These are phyloP conservation scores for Linum lewisii DNA, from an alignment of 345 rosid genomes.

Conservation along the genomic window DNA sequence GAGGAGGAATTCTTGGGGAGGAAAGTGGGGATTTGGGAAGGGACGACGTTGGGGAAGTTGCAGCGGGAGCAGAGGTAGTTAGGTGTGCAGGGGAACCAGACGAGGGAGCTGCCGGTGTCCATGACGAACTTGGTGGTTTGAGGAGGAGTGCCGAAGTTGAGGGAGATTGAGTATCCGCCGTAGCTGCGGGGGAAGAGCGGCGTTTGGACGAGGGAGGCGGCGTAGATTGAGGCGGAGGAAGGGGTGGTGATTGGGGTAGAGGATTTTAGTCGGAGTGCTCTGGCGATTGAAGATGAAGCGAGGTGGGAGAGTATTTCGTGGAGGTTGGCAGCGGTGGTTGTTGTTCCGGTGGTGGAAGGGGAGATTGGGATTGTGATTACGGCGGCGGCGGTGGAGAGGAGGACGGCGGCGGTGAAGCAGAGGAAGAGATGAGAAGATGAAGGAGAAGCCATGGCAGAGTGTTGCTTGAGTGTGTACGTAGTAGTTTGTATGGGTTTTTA, in stretches of 20 bases:
- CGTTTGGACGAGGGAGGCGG: conserved; percentile 22
- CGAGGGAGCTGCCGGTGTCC: conserved; percentile 85
- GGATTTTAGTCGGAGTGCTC: conserved; percentile 72
- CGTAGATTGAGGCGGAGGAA: conserved; percentile 44
- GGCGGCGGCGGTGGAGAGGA: not conserved
- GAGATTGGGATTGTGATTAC: not conserved
- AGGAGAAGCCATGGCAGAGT: not conserved
- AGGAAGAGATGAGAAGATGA: not conserved
- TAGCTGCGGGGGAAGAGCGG: conserved; percentile 59
- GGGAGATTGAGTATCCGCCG: conserved; percentile 73
- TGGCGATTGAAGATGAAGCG: conserved; percentile 11
- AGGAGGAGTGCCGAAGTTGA: conserved; percentile 77
- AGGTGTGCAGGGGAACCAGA: conserved; percentile 89
- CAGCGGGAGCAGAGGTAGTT: conserved; percentile 50
- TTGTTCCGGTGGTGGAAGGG: not conserved
- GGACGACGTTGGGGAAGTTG: conserved; percentile 34
- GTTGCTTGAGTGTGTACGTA: not conserved
- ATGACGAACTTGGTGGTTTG: conserved; percentile 44
- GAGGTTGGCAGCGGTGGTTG: not conserved
- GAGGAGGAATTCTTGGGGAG: conserved; percentile 54
- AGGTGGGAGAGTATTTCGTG: conserved; percentile 1
- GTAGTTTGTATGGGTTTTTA: no score
- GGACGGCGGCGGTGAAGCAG: not conserved
- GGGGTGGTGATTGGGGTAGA: no score
- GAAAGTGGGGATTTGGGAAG: conserved; percentile 30